phyloP scores from a whole-genome alignment of 371 early-diverging fungal species.

The Apophysomyces ossiformis region DNA sequence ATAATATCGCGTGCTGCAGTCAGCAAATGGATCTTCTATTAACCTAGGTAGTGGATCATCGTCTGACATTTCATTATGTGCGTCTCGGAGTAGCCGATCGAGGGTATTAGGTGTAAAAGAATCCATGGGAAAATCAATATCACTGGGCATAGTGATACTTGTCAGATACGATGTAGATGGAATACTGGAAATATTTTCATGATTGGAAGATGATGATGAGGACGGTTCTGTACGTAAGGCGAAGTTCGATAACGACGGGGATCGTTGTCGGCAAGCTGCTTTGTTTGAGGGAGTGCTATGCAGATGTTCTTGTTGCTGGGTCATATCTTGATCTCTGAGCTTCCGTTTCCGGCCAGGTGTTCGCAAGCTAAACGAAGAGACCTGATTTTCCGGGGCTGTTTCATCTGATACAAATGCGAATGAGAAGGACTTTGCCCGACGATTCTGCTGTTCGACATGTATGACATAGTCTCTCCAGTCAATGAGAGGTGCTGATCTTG shows the following conservation, averaged over 20 bases:
- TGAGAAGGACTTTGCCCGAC: conserved; percentile 19
- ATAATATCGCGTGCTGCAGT: conserved; percentile 10
- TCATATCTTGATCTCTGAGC: background rate
- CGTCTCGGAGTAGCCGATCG: background rate
- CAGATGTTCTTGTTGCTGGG: background rate
- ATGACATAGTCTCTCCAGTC: conserved; percentile 43
- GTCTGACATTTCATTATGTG: background rate
- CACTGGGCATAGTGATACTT: conserved; percentile 9
- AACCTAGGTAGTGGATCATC: background rate
- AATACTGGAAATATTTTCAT: background rate
- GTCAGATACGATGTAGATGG: background rate
- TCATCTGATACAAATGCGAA: conserved; percentile 30
- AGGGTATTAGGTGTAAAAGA: background rate
- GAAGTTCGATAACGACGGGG: background rate
- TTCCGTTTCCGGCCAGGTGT: conserved; percentile 1
- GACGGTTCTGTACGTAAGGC: background rate
- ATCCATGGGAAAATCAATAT: background rate
- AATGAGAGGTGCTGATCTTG: conserved; percentile 23
- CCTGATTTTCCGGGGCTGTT: conserved; percentile 13
- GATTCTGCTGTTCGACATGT: conserved; percentile 27
- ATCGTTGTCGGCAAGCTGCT: background rate
- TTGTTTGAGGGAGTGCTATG: background rate
- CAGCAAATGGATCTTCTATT: background rate
- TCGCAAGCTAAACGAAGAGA: background rate
- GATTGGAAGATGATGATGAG: conserved; percentile 7